These are phyloP conservation scores for Hymenoscyphus fraxineus DNA, from an alignment of 2,329 filamentous ascomycete species.

Conservation along the genomic window DNA sequence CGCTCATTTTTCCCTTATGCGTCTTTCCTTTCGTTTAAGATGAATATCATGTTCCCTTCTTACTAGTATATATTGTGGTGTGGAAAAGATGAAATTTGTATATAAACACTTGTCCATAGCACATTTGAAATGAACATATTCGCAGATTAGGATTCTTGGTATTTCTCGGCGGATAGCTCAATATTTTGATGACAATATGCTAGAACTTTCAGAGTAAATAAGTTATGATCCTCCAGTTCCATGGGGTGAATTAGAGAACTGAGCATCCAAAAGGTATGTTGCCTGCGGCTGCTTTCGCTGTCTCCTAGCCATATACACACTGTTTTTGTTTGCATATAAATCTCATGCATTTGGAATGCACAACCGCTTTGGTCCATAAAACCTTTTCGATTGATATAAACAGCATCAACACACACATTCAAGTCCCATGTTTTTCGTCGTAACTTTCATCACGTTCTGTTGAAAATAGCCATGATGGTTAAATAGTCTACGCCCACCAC, in stretches of 20 bases:
- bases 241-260: not conserved
- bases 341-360: not conserved
- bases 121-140: not conserved
- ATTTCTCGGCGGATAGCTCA: no score
- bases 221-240: not conserved
- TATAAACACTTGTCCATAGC: conserved; percentile 1
- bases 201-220: no score
- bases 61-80: not conserved
- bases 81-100: not conserved
- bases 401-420: not conserved
- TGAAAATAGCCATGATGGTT: not conserved
- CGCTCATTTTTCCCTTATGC: not conserved
- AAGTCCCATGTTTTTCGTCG: not conserved
- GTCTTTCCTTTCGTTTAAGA: not conserved
- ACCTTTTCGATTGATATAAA: not conserved
- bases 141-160: not conserved
- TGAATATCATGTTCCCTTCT: not conserved
- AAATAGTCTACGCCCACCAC: not conserved
- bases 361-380: not conserved
- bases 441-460: not conserved
- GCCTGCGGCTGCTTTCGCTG: not conserved
- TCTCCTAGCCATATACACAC: not conserved
- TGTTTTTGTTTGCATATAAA: not conserved
- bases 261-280: not conserved
- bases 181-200: no score